phyloP scores from a whole-genome alignment of 2,329 filamentous ascomycete genomes.

The Penicillium sp. region DNA sequence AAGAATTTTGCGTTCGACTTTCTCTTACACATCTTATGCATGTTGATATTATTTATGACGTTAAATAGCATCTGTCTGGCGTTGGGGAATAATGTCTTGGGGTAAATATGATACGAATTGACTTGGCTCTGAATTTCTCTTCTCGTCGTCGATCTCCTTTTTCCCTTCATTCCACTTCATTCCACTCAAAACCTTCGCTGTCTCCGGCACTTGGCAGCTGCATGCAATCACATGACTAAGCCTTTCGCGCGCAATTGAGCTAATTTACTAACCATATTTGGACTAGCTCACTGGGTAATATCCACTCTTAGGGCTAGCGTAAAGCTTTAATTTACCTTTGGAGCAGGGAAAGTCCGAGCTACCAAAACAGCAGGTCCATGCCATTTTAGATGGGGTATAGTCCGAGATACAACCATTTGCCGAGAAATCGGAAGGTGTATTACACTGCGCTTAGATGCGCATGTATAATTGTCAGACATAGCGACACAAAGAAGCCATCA shows the following conservation, averaged over 20 bases:
- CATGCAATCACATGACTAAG: not conserved
- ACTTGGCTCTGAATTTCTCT: not conserved
- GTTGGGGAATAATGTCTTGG: not conserved
- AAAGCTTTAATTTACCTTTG: not conserved
- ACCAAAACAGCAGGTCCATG: not conserved
- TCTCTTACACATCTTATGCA: not conserved
- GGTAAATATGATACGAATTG: not conserved
- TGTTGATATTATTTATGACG: not conserved
- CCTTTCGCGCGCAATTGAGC: slow-evolving; percentile 3
- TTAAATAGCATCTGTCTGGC: not conserved
- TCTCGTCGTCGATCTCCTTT: not conserved
- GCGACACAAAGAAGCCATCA: not conserved
- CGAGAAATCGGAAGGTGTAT: too few relatives aligned
- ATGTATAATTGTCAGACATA: not conserved
- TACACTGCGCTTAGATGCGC: fast-evolving
- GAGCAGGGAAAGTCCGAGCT: not conserved
- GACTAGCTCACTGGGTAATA: not conserved
- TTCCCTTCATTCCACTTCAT: not conserved
- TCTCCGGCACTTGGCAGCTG: not conserved
- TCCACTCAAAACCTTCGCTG: not conserved
- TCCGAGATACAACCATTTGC: not conserved
- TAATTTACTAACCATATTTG: not conserved
- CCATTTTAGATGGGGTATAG: not conserved
- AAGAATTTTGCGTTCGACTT: not conserved
- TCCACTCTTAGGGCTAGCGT: not conserved